Conservation (phyloP, 2,329 filamentous ascomycete genomes). For the Penicillium freii region DNA sequence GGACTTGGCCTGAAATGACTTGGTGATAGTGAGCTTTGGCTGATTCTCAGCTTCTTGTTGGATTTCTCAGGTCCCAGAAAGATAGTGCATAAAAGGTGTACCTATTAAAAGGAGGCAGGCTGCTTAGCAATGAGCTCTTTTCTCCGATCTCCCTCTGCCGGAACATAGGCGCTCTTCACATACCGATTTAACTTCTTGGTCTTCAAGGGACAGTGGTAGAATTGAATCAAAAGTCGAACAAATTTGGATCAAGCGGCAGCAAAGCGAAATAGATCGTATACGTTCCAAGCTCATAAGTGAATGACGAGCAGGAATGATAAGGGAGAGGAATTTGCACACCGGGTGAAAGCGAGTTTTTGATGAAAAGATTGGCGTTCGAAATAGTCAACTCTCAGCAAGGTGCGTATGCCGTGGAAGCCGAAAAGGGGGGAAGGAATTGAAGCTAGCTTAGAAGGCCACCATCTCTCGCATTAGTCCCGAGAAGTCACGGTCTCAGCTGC, state of each 20-base stretch:
- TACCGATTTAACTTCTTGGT: not conserved
- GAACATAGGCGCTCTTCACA: not conserved
- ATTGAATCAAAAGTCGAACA: not conserved
- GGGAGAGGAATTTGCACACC: not conserved
- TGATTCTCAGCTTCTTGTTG: not conserved
- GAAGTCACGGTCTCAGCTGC: constrained; percentile 24
- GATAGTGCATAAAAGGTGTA: not conserved
- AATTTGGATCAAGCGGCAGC: not conserved
- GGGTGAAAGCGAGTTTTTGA: not conserved
- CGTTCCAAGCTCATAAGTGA: not conserved
- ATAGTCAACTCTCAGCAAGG: constrained; percentile 19
- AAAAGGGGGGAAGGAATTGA: constrained; percentile 11
- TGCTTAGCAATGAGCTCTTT: constrained; percentile 4
- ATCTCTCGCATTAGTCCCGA: constrained; percentile 30
- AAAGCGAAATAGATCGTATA: not conserved
- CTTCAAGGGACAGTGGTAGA: not conserved
- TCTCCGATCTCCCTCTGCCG: not conserved
- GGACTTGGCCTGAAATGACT: not conserved
- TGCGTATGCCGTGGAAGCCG: constrained; percentile 17
- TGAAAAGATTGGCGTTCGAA: constrained; percentile 11
- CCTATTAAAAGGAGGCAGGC: not conserved
- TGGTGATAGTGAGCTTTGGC: not conserved
- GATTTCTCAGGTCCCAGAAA: not conserved
- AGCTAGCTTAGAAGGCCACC: constrained; percentile 25
- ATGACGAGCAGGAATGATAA: not conserved